Evolutionary conservation across 768 basidiomycete genomes (phyloP).

Genomic region (Pleurotus tuber-regium): DNA sequence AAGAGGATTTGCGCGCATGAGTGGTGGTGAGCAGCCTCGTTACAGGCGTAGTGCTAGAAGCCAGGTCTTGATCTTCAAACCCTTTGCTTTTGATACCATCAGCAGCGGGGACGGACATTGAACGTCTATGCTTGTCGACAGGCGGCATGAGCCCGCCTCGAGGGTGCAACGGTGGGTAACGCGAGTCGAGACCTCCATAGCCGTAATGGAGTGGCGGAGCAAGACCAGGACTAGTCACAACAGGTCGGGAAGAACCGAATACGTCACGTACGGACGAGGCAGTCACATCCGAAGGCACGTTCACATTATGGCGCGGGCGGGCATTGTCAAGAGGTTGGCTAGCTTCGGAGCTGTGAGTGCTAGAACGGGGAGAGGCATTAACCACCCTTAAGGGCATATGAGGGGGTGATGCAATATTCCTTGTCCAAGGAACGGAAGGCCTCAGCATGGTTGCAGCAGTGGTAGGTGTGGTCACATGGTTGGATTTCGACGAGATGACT

Average conservation of each 20-base stretch:
- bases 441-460: constrained; percentile 15
- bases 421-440: constrained; percentile 29
- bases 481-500: constrained; percentile 34
- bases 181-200: constrained; percentile 19
- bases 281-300: not conserved
- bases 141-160: constrained; percentile 18
- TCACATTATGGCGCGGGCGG: constrained; percentile 1
- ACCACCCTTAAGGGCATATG: constrained; percentile 25
- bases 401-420: constrained; percentile 20
- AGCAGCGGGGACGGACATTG: constrained; percentile 18
- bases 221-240: constrained; percentile 15
- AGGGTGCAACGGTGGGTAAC: constrained; percentile 12
- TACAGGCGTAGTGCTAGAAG: constrained; percentile 31
- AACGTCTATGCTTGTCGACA: constrained; percentile 10
- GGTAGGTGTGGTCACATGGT: constrained; percentile 28
- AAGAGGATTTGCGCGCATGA: constrained; percentile 39
- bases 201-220: constrained; percentile 43
- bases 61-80: constrained; percentile 14
- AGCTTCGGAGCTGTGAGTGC: not conserved
- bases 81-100: no score
- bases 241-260: not conserved
- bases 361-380: not conserved
- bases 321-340: not conserved
- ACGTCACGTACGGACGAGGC: not conserved
- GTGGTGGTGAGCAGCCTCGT: constrained; percentile 44